phyloP scores from a whole-genome alignment of 768 basidiomycete species.

The Suillus decipiens region DNA sequence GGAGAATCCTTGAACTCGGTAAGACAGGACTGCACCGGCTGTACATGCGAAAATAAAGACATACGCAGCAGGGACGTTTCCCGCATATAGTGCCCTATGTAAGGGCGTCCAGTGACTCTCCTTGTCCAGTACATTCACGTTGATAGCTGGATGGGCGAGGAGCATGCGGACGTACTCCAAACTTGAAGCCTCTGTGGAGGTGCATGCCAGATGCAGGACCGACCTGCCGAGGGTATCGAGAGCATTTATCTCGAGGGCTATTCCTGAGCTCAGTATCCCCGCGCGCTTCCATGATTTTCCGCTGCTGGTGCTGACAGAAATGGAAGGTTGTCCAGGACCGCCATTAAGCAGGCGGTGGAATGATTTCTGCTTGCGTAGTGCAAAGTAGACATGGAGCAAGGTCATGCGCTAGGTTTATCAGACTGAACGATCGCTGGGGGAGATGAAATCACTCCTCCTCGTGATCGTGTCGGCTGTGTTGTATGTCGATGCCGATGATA shows the following conservation, averaged over 20 bases:
- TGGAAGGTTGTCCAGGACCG: slow-evolving; percentile 15
- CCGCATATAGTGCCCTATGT: slow-evolving; percentile 82
- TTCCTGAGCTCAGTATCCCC: slow-evolving; percentile 36
- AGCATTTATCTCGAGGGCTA: slow-evolving; percentile 62
- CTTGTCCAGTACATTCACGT: slow-evolving; percentile 76
- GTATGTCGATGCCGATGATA: neutral
- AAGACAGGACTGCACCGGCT: slow-evolving; percentile 9
- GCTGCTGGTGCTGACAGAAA: slow-evolving; percentile 44
- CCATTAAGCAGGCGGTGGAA: slow-evolving; percentile 70
- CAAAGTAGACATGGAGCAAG: slow-evolving; percentile 77
- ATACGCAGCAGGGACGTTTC: slow-evolving; percentile 71
- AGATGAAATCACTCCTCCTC: slow-evolving; percentile 27
- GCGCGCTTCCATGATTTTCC: slow-evolving; percentile 60
- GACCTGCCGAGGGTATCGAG: slow-evolving; percentile 73
- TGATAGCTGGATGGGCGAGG: slow-evolving; percentile 71
- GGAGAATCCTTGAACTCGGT: slow-evolving; percentile 55
- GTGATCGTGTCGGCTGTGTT: slow-evolving; percentile 1
- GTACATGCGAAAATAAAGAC: slow-evolving; percentile 27
- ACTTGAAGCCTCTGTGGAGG: slow-evolving; percentile 57
- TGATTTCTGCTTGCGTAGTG: slow-evolving; percentile 68
- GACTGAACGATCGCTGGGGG: slow-evolving; percentile 21
- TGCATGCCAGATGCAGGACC: slow-evolving; percentile 80
- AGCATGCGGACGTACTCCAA: slow-evolving; percentile 79
- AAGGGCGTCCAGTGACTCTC: slow-evolving; percentile 93
- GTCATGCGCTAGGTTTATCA: slow-evolving; percentile 48